These are phyloP conservation scores for Peniophora sp. DNA, from an alignment of 1,284 basidiomycete species.

Conservation along the genomic window DNA sequence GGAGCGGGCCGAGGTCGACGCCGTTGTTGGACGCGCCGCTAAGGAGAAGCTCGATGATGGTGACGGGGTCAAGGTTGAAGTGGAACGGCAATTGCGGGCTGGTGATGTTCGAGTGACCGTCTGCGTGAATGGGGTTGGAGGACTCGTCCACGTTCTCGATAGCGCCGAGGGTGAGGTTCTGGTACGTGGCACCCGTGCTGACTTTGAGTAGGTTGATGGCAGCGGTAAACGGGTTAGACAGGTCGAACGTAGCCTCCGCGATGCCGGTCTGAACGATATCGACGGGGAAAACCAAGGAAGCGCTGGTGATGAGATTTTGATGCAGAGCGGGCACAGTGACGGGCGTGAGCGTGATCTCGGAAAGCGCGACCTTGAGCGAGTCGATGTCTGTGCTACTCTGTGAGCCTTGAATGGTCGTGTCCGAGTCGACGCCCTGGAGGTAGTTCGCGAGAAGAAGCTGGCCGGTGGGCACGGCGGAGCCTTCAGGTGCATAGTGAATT, in stretches of 20 bases:
- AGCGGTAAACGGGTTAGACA: conserved; percentile 73
- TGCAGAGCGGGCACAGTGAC: conserved; percentile 64
- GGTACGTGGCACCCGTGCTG: conserved; percentile 49
- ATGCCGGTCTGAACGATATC: conserved; percentile 53
- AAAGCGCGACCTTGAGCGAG: conserved; percentile 60
- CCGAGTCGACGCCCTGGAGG: conserved; percentile 56
- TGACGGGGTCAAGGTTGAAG: conserved; percentile 58
- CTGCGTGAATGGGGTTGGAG: conserved; percentile 49
- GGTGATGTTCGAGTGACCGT: conserved; percentile 53
- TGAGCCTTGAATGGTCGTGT: conserved; percentile 53
- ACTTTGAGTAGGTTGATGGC: conserved; percentile 61
- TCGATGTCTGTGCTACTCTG: conserved; percentile 53
- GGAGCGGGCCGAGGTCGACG: conserved; percentile 60
- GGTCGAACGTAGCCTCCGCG: conserved; percentile 45
- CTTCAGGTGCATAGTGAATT: conserved; percentile 61
- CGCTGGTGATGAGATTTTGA: conserved; percentile 53
- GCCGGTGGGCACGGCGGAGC: conserved; percentile 46
- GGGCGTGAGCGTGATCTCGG: conserved; percentile 51
- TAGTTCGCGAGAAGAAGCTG: conserved; percentile 62
- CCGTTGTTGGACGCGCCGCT: conserved; percentile 45
- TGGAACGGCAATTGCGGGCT: conserved; percentile 55
- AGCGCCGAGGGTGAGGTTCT: conserved; percentile 43
- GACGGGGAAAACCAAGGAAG: conserved; percentile 47
- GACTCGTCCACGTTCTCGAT: conserved; percentile 50
- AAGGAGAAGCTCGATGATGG: conserved; percentile 54